A percentile compares a stretch with the other conserved stretches of the same genome.
Evolutionary conservation across 805 yeast species (phyloP).

Genomic region (Metschnikowia arizonensis): DNA sequence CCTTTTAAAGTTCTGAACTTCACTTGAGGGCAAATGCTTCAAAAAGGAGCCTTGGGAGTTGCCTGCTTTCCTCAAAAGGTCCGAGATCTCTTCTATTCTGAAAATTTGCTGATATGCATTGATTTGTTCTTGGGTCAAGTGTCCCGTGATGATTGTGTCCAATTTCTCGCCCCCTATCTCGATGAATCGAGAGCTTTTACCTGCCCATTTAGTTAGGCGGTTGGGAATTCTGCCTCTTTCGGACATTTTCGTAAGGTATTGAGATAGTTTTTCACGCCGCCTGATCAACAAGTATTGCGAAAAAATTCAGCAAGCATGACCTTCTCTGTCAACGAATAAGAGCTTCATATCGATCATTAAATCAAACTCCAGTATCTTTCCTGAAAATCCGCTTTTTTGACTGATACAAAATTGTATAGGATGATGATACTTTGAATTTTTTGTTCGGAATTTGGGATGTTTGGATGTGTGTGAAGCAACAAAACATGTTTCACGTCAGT

Average conservation of each 20-base stretch:
- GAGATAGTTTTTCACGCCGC: background rate
- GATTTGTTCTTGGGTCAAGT: slow-evolving; percentile 63
- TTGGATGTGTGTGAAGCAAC: background rate
- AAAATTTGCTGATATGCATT: slow-evolving; percentile 66
- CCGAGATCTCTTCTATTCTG: slow-evolving; percentile 77
- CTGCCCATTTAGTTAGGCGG: slow-evolving; percentile 16
- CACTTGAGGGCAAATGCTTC: slow-evolving; percentile 45
- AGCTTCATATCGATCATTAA: background rate
- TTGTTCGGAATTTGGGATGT: background rate
- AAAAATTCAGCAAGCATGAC: background rate
- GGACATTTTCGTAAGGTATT: slow-evolving; percentile 5
- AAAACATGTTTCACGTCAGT: background rate
- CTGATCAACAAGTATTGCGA: background rate
- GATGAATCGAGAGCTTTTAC: slow-evolving; percentile 14
- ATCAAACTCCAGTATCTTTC: background rate
- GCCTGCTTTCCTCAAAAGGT: slow-evolving; percentile 42
- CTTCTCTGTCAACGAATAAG: background rate
- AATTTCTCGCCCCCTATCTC: slow-evolving; percentile 15
- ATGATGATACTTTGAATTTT: background rate
- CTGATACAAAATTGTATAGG: background rate
- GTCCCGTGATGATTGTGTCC: slow-evolving; percentile 39
- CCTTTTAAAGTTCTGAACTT: slow-evolving; percentile 36
- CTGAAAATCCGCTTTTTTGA: background rate
- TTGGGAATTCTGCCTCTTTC: slow-evolving; percentile 14
- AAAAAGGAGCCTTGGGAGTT: slow-evolving; percentile 27